These are phyloP conservation scores for Oehlia diaphana DNA, from an alignment of 192 early-diverging fungal genomes.

Conservation along the genomic window DNA sequence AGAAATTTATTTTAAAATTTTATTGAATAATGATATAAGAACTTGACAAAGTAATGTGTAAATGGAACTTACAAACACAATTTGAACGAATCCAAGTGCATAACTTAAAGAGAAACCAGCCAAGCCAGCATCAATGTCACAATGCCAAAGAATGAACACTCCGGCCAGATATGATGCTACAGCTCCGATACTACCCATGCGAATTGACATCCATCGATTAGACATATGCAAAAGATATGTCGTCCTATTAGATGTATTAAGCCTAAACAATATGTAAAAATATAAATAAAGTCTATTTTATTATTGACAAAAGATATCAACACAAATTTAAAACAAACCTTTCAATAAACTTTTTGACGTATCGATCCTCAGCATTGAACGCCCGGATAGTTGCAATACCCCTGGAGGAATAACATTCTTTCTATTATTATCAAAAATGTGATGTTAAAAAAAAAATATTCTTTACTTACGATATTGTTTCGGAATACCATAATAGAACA, in stretches of 20 bases:
- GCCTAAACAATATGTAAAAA: constrained; percentile 8
- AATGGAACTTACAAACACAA: constrained; percentile 42
- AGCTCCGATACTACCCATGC: constrained; percentile 72
- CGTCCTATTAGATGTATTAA: constrained; percentile 75
- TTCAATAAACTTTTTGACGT: constrained; percentile 57
- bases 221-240: constrained; percentile 78
- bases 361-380: constrained; percentile 67
- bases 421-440: constrained; percentile 71
- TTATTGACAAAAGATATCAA: background rate
- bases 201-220: constrained; percentile 88
- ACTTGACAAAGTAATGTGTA: background rate
- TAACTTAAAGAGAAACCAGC: constrained; percentile 86
- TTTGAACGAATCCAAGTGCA: constrained; percentile 66
- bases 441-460: constrained; percentile 24
- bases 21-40: background rate
- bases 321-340: background rate
- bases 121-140: constrained; percentile 68
- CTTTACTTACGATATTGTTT: constrained; percentile 35
- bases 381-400: constrained; percentile 85
- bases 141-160: constrained; percentile 58
- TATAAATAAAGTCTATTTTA: background rate
- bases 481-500: constrained; percentile 47
- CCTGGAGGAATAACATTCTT: constrained; percentile 75
- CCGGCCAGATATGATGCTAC: constrained; percentile 67
- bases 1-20: background rate